These are phyloP conservation scores for Bertia moriformis DNA, from an alignment of 2,329 filamentous ascomycete genomes.

Conservation along the genomic window DNA sequence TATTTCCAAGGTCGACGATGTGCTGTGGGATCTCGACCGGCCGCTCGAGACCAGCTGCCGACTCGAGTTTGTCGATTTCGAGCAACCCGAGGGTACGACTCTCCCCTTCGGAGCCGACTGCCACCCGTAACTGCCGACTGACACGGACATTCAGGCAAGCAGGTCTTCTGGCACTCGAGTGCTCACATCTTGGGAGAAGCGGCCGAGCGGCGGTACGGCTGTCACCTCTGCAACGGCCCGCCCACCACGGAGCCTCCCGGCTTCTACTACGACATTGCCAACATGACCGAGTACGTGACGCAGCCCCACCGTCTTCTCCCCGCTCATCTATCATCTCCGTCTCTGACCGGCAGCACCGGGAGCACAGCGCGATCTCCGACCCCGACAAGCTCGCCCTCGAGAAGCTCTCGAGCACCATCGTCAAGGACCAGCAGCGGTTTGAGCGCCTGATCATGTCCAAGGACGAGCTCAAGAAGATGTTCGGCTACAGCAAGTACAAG, in stretches of 20 bases:
- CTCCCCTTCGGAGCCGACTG: too few species aligned
- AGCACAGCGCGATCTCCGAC: constrained; percentile 34
- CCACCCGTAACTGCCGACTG: too few species aligned
- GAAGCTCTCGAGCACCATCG: constrained; percentile 40
- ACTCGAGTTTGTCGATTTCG: constrained; percentile 46
- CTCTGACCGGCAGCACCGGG: too few species aligned
- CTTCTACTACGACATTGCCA: constrained; percentile 61
- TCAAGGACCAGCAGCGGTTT: constrained; percentile 58
- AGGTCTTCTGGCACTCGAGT: constrained; percentile 59
- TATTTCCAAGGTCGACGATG: constrained; percentile 47
- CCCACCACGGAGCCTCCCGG: constrained; percentile 43
- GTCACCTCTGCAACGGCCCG: constrained; percentile 52
- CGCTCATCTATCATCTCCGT: too few species aligned
- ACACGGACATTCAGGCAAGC: constrained; percentile 44
- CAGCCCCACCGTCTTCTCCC: too few species aligned
- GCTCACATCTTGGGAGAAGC: constrained; percentile 55
- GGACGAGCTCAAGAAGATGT: constrained; percentile 54
- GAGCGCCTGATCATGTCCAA: constrained; percentile 50
- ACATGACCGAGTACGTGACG: constrained; percentile 37
- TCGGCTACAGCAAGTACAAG: constrained; percentile 59
- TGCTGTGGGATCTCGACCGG: constrained; percentile 53
- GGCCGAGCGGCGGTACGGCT: constrained; percentile 48
- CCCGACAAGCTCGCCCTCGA: constrained; percentile 50
- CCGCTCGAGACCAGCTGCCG: constrained; percentile 49
- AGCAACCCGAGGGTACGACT: constrained; percentile 22